Evolutionary conservation across 1,284 basidiomycete genomes (phyloP).

Genomic region (Ceratobasidium sp.): DNA sequence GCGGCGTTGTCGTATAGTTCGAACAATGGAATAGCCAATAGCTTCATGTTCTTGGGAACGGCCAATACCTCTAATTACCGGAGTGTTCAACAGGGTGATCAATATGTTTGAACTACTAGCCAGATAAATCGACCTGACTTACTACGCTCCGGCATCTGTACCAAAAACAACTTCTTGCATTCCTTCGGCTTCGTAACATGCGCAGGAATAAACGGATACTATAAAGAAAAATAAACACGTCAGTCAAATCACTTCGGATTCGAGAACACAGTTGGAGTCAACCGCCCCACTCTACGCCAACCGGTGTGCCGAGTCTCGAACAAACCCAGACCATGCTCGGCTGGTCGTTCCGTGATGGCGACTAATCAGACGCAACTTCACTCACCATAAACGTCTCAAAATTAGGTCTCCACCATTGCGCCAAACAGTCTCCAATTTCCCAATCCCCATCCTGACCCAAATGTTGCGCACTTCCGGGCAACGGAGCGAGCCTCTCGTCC

Average conservation of each 20-base stretch:
- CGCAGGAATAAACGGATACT: slow-evolving; percentile 98
- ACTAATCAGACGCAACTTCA: not conserved
- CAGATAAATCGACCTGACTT: slow-evolving; percentile 56
- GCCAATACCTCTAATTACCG: slow-evolving; percentile 84
- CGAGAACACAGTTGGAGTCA: not conserved
- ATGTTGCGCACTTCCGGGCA: slow-evolving; percentile 67
- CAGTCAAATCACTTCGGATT: slow-evolving; percentile 16
- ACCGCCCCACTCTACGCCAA: not conserved
- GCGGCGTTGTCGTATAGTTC: slow-evolving; percentile 98
- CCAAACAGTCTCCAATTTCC: slow-evolving; percentile 95
- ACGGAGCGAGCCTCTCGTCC: slow-evolving; percentile 89
- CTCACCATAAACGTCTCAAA: slow-evolving; percentile 98
- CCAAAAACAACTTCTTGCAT: slow-evolving; percentile 95
- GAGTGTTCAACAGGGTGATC: not conserved
- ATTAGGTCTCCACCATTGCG: slow-evolving; percentile 97
- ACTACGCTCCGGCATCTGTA: slow-evolving; percentile 96
- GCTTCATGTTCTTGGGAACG: slow-evolving; percentile 98
- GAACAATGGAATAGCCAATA: slow-evolving; percentile 94
- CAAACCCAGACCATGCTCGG: not conserved
- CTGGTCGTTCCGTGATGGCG: not conserved
- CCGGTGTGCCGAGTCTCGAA: not conserved
- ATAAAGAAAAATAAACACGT: slow-evolving; percentile 44
- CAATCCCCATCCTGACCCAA: slow-evolving; percentile 88
- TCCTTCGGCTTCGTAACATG: slow-evolving; percentile 99
- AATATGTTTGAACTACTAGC: not conserved